phyloP scores from a whole-genome alignment of 1,284 basidiomycete species.

The Leccinum pallidistipes region DNA sequence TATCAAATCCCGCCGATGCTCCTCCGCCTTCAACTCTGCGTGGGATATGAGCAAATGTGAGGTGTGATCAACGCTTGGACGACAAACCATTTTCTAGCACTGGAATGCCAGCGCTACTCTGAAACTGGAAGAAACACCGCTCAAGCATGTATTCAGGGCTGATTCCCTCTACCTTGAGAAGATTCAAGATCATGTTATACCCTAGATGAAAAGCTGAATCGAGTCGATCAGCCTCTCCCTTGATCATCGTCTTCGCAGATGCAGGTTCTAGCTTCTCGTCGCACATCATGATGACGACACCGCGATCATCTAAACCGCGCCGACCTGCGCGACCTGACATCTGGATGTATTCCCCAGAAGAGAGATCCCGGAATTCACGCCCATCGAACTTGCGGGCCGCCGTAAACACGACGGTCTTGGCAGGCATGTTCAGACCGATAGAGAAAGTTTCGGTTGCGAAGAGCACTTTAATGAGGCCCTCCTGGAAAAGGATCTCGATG shows the following conservation, averaged over 20 bases:
- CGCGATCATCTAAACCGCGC: slow-evolving; percentile 96
- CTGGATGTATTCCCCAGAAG: slow-evolving; percentile 93
- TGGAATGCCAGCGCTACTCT: slow-evolving; percentile 90
- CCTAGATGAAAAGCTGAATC: slow-evolving; percentile 99
- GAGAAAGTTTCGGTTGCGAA: slow-evolving; percentile 99
- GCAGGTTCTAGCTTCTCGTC: slow-evolving; percentile 96
- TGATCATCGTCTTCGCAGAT: slow-evolving; percentile 96
- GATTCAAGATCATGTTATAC: slow-evolving; percentile 99
- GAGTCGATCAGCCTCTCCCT: slow-evolving; percentile 95
- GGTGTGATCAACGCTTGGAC: neutral
- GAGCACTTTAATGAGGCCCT: slow-evolving; percentile 98
- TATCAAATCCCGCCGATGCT: slow-evolving; percentile 67
- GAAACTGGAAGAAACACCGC: slow-evolving; percentile 98
- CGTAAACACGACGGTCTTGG: slow-evolving; percentile 99
- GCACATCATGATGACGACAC: slow-evolving; percentile 99
- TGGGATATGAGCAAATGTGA: slow-evolving; percentile 6
- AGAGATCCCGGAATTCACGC: slow-evolving; percentile 89
- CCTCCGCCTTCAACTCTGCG: slow-evolving; percentile 75
- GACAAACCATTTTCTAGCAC: slow-evolving; percentile 79
- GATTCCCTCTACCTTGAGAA: slow-evolving; percentile 98
- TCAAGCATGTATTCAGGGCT: slow-evolving; percentile 99
- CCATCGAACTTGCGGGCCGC: slow-evolving; percentile 96
- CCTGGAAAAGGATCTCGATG: slow-evolving; percentile 99
- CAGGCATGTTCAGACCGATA: slow-evolving; percentile 99
- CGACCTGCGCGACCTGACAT: slow-evolving; percentile 99